Base-by-base conservation (phyloP, 495 filamentous ascomycete species). In the Penicillium desertorum region DNA sequence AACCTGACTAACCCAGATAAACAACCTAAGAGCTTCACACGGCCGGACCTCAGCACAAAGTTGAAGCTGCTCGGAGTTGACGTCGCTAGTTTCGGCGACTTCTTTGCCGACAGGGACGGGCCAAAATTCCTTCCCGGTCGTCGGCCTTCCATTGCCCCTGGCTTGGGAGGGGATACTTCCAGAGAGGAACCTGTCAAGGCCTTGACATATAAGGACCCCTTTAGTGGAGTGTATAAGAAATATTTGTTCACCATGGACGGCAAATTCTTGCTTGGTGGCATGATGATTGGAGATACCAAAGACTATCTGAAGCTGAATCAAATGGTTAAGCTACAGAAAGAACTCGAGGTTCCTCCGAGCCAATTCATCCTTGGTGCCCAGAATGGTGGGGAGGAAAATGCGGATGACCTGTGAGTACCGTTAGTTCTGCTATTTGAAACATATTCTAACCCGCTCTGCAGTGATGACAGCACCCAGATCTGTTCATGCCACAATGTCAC, bases 221-320 rank as follows among this genome's bases (percentile, higher is more conserved):
- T 98, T 68, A 81, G 85, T 57, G 87, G 91, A n/a, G 84, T 96
- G 1, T 98, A 98, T 72, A 96, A 98, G 73, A 98, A 98, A 71
- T 98, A 92, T 71, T 74, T 98, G 7, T 96, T 96, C 62, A 96
- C 92, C 2, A 71, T 87, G 67, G 93, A 98, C 67, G 93, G 93
- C 22, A 96, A 96, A 67, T 94, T 91, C 69, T 76, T 98, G 3
- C 83, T 98, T 7, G 93, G 93, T 17, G 93, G 93, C 3, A 98
- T 98, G 92, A 96, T 98, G 89, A 96, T 98, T 56, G 93, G 93
- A 36, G 93, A 98, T 71, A 96, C 92, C 0, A 87, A 83, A 57
- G 93, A 98, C 71, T 98, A 96, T 68, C 82, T 96, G 72, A 96
- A 96, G 65, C 76, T 98, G 41, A 93, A 96, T 7, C 89, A 91